Conservation (phyloP, 2,329 filamentous ascomycete genomes). For the Exophiala mesophila region DNA sequence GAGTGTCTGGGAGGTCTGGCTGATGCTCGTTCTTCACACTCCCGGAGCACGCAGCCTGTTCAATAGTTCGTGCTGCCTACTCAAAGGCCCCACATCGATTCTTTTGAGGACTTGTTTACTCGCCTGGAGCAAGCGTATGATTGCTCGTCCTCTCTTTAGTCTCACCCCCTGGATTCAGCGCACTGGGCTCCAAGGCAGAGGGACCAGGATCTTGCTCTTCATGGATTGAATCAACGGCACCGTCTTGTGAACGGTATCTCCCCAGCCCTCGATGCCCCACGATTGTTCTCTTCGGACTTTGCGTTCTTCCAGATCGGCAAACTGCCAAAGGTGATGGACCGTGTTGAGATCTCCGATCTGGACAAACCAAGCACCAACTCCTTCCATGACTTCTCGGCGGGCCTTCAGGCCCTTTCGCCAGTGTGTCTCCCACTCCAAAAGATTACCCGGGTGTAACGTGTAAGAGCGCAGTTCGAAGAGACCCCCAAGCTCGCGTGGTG, state of each 20-base stretch:
- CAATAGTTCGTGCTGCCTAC: no score
- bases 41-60: no score
- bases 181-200: conserved; percentile 95
- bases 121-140: no score
- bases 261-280: conserved; percentile 93
- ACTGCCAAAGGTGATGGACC: conserved; percentile 97
- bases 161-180: conserved; percentile 46
- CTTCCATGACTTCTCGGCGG: conserved; percentile 94
- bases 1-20: no score
- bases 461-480: conserved; percentile 96
- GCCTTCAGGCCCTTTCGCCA: conserved; percentile 91
- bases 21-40: no score
- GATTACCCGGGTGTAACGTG: conserved; percentile 88
- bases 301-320: conserved; percentile 91
- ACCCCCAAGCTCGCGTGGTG: conserved; percentile 82
- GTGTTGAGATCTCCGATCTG: conserved; percentile 97
- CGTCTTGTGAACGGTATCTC: conserved; percentile 95
- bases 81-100: no score
- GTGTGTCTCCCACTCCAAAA: conserved; percentile 98
- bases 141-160: conserved; percentile 12
- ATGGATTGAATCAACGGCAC: conserved; percentile 94
- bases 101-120: no score
- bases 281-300: conserved; percentile 87
- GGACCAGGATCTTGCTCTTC: conserved; percentile 88
- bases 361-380: conserved; percentile 96